Evolutionary conservation across 257 asterid genomes (phyloP).

Genomic region (Coffea canephora): DNA sequence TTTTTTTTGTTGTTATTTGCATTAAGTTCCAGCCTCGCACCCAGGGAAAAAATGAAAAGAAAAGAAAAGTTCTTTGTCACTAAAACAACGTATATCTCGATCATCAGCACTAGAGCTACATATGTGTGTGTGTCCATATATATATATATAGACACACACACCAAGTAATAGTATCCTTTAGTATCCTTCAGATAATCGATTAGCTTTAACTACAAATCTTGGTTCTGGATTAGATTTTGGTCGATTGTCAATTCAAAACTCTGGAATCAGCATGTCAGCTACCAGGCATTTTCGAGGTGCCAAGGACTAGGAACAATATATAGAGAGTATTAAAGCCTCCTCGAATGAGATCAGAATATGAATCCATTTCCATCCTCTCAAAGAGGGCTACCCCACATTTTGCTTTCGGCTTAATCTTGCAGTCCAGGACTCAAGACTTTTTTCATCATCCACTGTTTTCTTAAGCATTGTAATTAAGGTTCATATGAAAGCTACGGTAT

Average conservation of each 20-base stretch:
- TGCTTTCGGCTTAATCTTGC: slow-evolving; percentile 9
- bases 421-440: neutral
- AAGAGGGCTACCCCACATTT: neutral
- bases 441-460: neutral
- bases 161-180: neutral
- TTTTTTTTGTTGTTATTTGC: too few relatives aligned
- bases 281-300: slow-evolving; percentile 3
- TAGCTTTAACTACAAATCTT: neutral
- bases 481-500: too few relatives aligned
- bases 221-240: slow-evolving; percentile 7
- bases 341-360: neutral
- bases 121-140: too few relatives aligned
- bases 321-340: neutral
- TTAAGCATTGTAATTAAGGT: neutral
- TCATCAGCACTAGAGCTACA: neutral
- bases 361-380: slow-evolving; percentile 1
- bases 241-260: neutral
- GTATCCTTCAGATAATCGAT: neutral
- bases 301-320: slow-evolving; percentile 5
- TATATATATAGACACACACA: too few relatives aligned
- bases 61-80: too few relatives aligned
- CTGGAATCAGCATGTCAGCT: slow-evolving; percentile 12
- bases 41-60: too few relatives aligned
- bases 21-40: too few relatives aligned
- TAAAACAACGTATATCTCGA: too few relatives aligned